These are phyloP conservation scores for Botryotinia globosa DNA, from an alignment of 2,329 filamentous ascomycete genomes.

Conservation along the genomic window DNA sequence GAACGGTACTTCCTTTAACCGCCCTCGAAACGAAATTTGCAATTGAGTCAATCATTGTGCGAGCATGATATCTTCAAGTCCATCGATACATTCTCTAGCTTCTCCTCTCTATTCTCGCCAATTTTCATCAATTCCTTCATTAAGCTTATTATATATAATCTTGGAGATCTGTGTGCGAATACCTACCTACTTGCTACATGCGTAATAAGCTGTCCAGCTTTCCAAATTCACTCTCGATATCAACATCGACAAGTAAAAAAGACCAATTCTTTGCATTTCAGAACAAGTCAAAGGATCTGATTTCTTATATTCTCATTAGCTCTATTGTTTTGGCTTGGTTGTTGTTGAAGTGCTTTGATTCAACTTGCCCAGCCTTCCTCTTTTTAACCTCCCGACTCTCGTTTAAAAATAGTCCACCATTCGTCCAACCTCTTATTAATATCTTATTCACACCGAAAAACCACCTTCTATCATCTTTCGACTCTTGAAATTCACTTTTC, in stretches of 20 bases:
- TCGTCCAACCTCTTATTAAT: constrained; percentile 17
- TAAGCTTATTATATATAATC: background rate
- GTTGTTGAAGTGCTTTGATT: constrained; percentile 6
- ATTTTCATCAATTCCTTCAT: background rate
- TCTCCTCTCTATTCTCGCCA: constrained; percentile 11
- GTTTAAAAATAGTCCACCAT: constrained; percentile 16
- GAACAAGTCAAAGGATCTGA: background rate
- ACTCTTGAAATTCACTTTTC: constrained; percentile 12
- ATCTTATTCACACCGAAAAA: constrained; percentile 12
- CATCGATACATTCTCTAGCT: constrained; percentile 19
- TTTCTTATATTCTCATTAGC: background rate
- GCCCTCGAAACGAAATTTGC: background rate
- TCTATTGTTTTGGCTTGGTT: background rate
- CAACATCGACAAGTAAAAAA: background rate
- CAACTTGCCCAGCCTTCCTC: constrained; percentile 13
- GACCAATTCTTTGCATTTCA: background rate
- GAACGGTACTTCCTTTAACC: background rate
- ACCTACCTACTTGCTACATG: background rate
- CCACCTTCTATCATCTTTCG: background rate
- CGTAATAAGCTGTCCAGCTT: background rate
- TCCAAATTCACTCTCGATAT: background rate
- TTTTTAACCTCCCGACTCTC: constrained; percentile 13
- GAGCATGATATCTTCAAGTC: constrained; percentile 29
- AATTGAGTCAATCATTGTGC: constrained; percentile 23
- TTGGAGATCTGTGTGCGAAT: background rate